These are phyloP conservation scores for Sordaria brevicollis DNA, from an alignment of 495 filamentous ascomycete genomes.

Conservation along the genomic window DNA sequence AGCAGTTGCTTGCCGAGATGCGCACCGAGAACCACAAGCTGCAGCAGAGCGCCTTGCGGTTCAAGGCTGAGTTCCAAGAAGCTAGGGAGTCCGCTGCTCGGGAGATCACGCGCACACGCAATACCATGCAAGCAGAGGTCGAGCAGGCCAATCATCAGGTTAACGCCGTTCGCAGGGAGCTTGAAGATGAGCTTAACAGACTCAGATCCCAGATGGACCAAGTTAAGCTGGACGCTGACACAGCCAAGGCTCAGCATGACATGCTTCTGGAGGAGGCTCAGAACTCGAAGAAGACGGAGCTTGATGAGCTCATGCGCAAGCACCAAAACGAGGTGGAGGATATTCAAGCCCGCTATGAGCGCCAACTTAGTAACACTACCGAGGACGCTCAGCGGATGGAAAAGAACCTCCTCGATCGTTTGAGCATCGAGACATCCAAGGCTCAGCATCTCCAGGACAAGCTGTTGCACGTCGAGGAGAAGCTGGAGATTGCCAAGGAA, in stretches of 20 bases:
- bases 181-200: slow-evolving; percentile 61
- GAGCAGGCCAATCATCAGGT: slow-evolving; percentile 74
- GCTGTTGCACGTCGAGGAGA: slow-evolving; percentile 70
- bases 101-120: slow-evolving; percentile 69
- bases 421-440: slow-evolving; percentile 71
- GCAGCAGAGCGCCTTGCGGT: slow-evolving; percentile 52
- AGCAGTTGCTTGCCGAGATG: slow-evolving; percentile 52
- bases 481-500: slow-evolving; percentile 79
- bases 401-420: slow-evolving; percentile 54
- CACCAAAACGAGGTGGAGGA: slow-evolving; percentile 67
- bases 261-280: slow-evolving; percentile 68
- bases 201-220: slow-evolving; percentile 62
- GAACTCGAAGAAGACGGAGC: slow-evolving; percentile 48
- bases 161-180: slow-evolving; percentile 64
- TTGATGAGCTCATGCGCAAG: slow-evolving; percentile 57
- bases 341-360: slow-evolving; percentile 57
- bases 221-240: slow-evolving; percentile 61
- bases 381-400: slow-evolving; percentile 66
- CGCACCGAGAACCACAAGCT: slow-evolving; percentile 59
- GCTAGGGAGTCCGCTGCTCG: slow-evolving; percentile 63
- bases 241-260: slow-evolving; percentile 59
- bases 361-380: slow-evolving; percentile 55
- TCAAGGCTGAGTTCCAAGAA: slow-evolving; percentile 73
- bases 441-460: slow-evolving; percentile 70
- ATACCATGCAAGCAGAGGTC: slow-evolving; percentile 68